These are phyloP conservation scores for Saposhnikovia divaricata DNA, from an alignment of 129 eudicot genomes.

Conservation along the genomic window DNA sequence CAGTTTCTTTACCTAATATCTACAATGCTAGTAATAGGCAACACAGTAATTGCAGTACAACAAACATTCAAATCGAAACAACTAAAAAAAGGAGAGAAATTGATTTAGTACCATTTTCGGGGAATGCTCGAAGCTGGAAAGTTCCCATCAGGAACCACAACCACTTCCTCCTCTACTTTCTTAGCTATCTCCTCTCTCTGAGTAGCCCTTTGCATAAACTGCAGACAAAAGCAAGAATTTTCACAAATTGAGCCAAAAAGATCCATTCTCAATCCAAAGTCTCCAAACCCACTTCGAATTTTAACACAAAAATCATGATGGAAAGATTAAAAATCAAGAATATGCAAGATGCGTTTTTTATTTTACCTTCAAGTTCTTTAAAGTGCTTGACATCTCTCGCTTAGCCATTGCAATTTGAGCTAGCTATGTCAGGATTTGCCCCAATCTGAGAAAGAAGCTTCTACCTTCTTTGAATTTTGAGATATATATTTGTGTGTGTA, in stretches of 20 bases:
- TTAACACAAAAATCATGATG: neutral
- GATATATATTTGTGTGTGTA: neutral
- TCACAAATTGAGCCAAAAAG: slow-evolving; percentile 11
- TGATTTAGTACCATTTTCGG: slow-evolving; percentile 53
- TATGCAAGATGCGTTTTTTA: neutral
- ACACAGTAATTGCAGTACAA: neutral
- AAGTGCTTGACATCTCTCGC: slow-evolving; percentile 70
- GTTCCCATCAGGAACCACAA: slow-evolving; percentile 41
- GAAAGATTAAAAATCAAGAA: neutral
- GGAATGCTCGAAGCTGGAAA: slow-evolving; percentile 39
- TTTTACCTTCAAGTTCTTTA: slow-evolving; percentile 80
- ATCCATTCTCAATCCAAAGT: neutral
- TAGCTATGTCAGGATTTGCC: no score
- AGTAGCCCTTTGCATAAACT: slow-evolving; percentile 95
- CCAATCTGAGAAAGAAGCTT: no score
- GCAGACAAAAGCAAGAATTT: neutral
- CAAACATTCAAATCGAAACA: neutral
- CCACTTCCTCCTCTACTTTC: slow-evolving; percentile 49
- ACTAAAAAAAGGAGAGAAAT: neutral
- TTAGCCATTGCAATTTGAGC: slow-evolving; percentile 52
- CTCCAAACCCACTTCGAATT: neutral
- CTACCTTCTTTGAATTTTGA: neutral
- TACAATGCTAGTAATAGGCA: neutral
- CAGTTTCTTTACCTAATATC: neutral
- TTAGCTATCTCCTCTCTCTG: slow-evolving; percentile 57